These are phyloP conservation scores for Prosopis cineraria DNA, from an alignment of 306 rosid genomes.

Conservation along the genomic window DNA sequence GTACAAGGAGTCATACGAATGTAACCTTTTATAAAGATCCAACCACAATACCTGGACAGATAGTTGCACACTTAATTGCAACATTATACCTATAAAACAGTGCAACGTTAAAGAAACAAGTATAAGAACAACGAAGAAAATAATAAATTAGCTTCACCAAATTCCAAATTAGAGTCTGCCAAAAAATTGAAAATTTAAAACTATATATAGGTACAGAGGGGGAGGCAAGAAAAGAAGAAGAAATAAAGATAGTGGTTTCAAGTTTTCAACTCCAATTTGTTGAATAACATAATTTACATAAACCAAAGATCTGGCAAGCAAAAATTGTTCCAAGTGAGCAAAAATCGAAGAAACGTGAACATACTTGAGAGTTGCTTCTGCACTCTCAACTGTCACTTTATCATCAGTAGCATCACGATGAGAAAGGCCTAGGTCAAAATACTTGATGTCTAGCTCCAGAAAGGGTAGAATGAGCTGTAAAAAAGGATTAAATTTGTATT, in stretches of 20 bases:
- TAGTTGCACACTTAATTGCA: slow-evolving; percentile 96
- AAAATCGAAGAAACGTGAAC: slow-evolving; percentile 22
- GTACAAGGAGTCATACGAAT: slow-evolving; percentile 1
- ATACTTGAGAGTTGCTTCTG: slow-evolving; percentile 96
- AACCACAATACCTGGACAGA: slow-evolving; percentile 76
- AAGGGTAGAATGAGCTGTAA: slow-evolving; percentile 84
- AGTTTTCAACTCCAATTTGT: neutral
- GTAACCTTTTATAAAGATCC: neutral
- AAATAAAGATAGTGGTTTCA: slow-evolving; percentile 16
- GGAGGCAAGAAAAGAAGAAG: neutral
- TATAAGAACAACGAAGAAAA: neutral
- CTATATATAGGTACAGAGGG: neutral
- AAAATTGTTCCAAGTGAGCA: neutral
- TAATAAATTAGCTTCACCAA: neutral
- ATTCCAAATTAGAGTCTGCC: neutral
- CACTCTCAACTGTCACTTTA: slow-evolving; percentile 91
- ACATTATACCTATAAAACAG: slow-evolving; percentile 76
- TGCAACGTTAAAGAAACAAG: slow-evolving; percentile 23
- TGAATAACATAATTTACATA: no score
- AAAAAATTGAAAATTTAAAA: slow-evolving; percentile 7
- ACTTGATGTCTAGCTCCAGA: slow-evolving; percentile 91
- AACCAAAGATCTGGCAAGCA: neutral
- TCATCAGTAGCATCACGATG: slow-evolving; percentile 89
- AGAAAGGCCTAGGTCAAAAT: slow-evolving; percentile 88
- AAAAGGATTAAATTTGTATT: neutral